A percentile compares a stretch with the other conserved stretches of the same genome.
These are phyloP conservation scores for Blechomonas ayalai DNA, from an alignment of 208 protist species.

Conservation along the genomic window DNA sequence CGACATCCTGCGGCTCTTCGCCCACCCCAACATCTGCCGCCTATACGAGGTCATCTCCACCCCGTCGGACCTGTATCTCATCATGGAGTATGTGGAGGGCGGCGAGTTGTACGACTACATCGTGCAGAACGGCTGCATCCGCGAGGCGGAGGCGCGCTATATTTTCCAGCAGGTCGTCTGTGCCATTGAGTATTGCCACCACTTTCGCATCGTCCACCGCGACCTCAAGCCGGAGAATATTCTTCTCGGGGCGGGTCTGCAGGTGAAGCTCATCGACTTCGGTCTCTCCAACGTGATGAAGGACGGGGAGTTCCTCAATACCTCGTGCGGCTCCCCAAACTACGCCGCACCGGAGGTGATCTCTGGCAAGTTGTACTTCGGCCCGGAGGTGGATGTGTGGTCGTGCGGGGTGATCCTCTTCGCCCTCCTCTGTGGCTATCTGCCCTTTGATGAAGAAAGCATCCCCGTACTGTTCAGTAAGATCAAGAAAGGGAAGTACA, in stretches of 20 bases:
- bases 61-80: conserved; percentile 97
- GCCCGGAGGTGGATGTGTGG: conserved; percentile 92
- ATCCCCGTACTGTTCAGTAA: conserved; percentile 89
- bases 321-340: conserved; percentile 91
- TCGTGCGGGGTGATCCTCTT: conserved; percentile 95
- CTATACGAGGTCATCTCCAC: conserved; percentile 98
- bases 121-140: conserved; percentile 93
- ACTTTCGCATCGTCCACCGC: conserved; percentile 89
- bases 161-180: conserved; percentile 99
- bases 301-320: conserved; percentile 85
- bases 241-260: conserved; percentile 76
- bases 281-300: conserved; percentile 92
- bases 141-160: conserved; percentile 90
- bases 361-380: conserved; percentile 88
- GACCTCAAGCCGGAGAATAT: conserved; percentile 95
- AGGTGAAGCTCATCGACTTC: conserved; percentile 95
- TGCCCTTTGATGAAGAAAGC: conserved; percentile 92
- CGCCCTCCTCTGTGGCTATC: conserved; percentile 86
- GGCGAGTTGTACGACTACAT: conserved; percentile 99
- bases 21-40: conserved; percentile 99
- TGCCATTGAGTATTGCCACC: conserved; percentile 98
- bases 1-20: conserved; percentile 97
- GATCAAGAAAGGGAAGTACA: conserved; percentile 87
- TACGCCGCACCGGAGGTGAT: conserved; percentile 95
- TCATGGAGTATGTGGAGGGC: conserved; percentile 98